Conservation (phyloP, 106 monocot species). For the Gastrodia elata region DNA sequence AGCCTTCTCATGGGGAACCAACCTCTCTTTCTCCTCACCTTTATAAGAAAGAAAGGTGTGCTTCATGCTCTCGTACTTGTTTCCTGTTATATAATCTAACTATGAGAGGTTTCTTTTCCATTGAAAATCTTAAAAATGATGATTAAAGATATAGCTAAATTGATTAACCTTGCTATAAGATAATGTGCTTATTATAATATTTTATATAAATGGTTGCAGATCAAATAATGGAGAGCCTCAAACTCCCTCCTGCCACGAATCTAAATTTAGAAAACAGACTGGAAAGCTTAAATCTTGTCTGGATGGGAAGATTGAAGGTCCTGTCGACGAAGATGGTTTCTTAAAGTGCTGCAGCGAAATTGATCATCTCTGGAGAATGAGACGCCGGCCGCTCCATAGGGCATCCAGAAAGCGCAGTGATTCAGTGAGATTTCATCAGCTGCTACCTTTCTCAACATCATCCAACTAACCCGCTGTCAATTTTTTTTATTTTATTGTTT, state of each 20-base stretch:
- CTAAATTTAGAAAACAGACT: slow-evolving; percentile 10
- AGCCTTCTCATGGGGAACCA: slow-evolving; percentile 34
- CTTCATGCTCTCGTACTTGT: background rate
- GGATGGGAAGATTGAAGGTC: slow-evolving; percentile 15
- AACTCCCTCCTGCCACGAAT: slow-evolving; percentile 32
- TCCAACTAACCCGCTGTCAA: background rate
- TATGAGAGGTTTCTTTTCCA: background rate
- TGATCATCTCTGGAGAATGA: slow-evolving; percentile 51
- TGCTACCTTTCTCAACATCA: slow-evolving; percentile 1
- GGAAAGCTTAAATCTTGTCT: slow-evolving; percentile 14
- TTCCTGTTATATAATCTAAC: background rate
- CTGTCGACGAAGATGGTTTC: slow-evolving; percentile 6
- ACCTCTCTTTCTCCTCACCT: slow-evolving; percentile 20
- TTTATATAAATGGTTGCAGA: slow-evolving; percentile 20
- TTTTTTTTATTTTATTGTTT: slow-evolving; percentile 12
- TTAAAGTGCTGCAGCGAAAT: slow-evolving; percentile 32
- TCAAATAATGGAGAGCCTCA: slow-evolving; percentile 28
- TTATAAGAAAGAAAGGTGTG: slow-evolving; percentile 26
- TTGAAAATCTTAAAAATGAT: background rate
- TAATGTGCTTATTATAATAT: background rate
- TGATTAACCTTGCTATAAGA: background rate
- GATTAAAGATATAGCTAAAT: background rate
- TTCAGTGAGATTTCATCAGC: slow-evolving; percentile 14
- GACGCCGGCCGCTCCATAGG: slow-evolving; percentile 41
- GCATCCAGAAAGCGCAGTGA: slow-evolving; percentile 44